Base-by-base conservation (phyloP, 371 early-diverging fungal species). In the Paraphysoderma sedebokerense region DNA sequence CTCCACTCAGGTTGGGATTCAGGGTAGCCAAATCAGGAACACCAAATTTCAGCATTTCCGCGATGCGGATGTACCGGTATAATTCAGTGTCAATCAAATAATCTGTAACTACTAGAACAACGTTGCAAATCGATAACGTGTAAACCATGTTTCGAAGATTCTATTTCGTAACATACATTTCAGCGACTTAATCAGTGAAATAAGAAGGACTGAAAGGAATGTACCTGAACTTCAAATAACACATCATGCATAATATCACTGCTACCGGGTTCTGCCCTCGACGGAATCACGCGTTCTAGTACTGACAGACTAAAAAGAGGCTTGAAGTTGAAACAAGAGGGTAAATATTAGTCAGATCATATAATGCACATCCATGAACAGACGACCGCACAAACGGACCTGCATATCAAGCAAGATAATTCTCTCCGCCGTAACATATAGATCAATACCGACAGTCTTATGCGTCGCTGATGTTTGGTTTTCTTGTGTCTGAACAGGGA, bases 351-450 rank as follows among this genome's bases (percentile, higher is more conserved):
- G 2, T 15, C 42, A n/a, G 44, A 42, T 7, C 24, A 5, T 23
- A 0, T 40, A 34, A 12, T 23, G 27, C 22, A 32, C 40, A 30
- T 32, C n/a, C 2, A 42, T 22, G 23, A 36, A 9, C 13, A 11
- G 12, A 35, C n/a, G 22, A 3, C 13, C 38, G 11, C 20, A 17
- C 17, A 19, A 38, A n/a, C 22, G 41, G 57, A 61, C 66, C 51
- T 77, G 80, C 6, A 77, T 70, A 47, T 84, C 85, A 5, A 84
- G 57, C 2, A 84, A 57, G 19, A 84, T 62, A 6, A 74, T 68
- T 7, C 79, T 58, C 51, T 84, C 85, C 5, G 74, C 66, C 3
- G 82, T 79, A 5, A 82, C 57, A 50, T 77, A 74, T 62, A 84
- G 65, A 51, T 82, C 81, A 20, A 84, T 71, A 0, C 85, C 85